phyloP scores from a whole-genome alignment of 352 stramenopile genomes.

The Phytopythium ostracodes region DNA sequence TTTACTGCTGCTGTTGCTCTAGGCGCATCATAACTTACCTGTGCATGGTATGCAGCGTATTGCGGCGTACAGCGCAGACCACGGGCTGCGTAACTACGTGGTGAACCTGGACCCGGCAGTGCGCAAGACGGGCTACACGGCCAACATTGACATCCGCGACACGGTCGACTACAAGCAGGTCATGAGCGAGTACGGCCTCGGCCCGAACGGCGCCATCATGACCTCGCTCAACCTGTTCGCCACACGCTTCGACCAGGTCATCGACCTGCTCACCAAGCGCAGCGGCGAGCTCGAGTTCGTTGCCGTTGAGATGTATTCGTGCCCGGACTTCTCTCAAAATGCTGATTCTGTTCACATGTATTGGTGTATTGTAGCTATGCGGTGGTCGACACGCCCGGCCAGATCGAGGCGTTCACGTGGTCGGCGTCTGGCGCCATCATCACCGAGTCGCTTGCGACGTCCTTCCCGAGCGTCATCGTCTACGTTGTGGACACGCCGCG shows the following conservation, averaged over 20 bases:
- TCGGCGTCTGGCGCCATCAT: constrained; percentile 98
- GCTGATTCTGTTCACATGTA: neutral
- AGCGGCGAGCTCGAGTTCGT: constrained; percentile 80
- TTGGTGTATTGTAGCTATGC: constrained; percentile 76
- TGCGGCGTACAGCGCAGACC: constrained; percentile 60
- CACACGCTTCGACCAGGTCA: constrained; percentile 99
- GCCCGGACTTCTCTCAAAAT: neutral
- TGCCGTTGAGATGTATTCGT: too few species aligned
- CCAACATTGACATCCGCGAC: constrained; percentile 99
- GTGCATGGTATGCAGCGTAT: constrained; percentile 31
- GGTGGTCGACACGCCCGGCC: constrained; percentile 97
- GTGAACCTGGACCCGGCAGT: constrained; percentile 99
- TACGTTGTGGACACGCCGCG: constrained; percentile 99
- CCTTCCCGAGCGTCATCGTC: constrained; percentile 96
- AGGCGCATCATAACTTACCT: neutral
- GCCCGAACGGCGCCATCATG: constrained; percentile 99
- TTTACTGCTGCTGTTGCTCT: neutral
- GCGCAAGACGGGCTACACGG: constrained; percentile 92
- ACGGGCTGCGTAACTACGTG: constrained; percentile 88
- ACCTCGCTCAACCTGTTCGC: constrained; percentile 99
- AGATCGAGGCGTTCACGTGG: constrained; percentile 99
- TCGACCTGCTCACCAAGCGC: constrained; percentile 92
- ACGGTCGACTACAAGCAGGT: constrained; percentile 99
- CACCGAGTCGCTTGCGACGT: constrained; percentile 94
- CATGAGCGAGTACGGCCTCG: constrained; percentile 97